Evolutionary conservation across 192 early-diverging fungal species (phyloP).

Genomic region (Chytriomyces hyalinus): DNA sequence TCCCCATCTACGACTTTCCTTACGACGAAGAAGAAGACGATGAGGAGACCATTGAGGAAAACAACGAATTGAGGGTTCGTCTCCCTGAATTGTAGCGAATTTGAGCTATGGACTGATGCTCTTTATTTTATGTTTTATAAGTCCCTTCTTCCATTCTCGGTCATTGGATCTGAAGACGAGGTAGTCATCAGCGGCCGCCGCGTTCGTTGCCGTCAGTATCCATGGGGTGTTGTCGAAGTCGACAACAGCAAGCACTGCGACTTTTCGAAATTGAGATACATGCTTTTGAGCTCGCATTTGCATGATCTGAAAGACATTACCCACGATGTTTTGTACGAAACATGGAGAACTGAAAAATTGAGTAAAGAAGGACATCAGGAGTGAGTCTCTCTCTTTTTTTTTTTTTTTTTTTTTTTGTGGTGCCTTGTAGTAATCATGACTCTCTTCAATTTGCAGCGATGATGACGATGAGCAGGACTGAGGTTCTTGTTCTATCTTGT

Average conservation of each 20-base stretch:
- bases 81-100: too few relatives aligned
- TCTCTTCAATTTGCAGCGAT: too few relatives aligned
- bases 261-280: constrained; percentile 65
- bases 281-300: constrained; percentile 75
- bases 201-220: constrained; percentile 68
- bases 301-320: constrained; percentile 71
- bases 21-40: constrained; percentile 96
- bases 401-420: not conserved
- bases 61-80: constrained; percentile 84
- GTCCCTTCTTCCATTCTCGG: constrained; percentile 62
- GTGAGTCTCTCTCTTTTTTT: not conserved
- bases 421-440: too few relatives aligned
- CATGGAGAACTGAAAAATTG: constrained; percentile 14
- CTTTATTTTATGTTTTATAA: constrained; percentile 35
- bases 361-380: constrained; percentile 10
- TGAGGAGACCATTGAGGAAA: constrained; percentile 98
- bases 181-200: constrained; percentile 57
- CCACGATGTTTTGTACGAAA: constrained; percentile 59
- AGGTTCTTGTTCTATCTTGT: too few relatives aligned
- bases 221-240: constrained; percentile 65
- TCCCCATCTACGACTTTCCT: constrained; percentile 98
- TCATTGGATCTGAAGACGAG: constrained; percentile 68
- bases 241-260: constrained; percentile 68
- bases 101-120: too few relatives aligned
- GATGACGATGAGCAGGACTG: too few relatives aligned